Conservation (phyloP, 2,329 filamentous ascomycete species). For the Aspergillus sp. region DNA sequence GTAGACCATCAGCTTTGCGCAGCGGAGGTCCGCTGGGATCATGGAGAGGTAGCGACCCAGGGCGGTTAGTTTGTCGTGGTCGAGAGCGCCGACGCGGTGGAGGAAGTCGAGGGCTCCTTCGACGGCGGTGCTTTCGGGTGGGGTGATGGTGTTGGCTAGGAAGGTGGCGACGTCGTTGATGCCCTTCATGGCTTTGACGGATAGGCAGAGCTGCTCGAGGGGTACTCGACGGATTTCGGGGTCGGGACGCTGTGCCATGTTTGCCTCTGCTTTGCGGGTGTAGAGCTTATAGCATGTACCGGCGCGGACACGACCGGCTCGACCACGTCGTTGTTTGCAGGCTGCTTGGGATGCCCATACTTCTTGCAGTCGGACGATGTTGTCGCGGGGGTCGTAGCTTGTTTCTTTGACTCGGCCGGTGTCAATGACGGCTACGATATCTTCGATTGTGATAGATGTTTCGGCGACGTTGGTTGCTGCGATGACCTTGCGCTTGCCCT, state of each 20-base stretch:
- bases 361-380: conserved; percentile 92
- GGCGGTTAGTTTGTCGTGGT: conserved; percentile 82
- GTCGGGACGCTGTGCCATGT: conserved; percentile 86
- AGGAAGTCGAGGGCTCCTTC: conserved; percentile 80
- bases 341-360: conserved; percentile 93
- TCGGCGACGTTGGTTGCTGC: conserved; percentile 96
- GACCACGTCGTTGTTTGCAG: conserved; percentile 89
- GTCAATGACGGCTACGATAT: conserved; percentile 94
- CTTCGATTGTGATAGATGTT: conserved; percentile 97
- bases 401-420: conserved; percentile 96
- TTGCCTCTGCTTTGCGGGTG: conserved; percentile 76
- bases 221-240: conserved; percentile 93
- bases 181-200: conserved; percentile 87
- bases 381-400: conserved; percentile 85
- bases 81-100: conserved; percentile 82
- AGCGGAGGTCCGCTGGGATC: conserved; percentile 90
- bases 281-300: conserved; percentile 96
- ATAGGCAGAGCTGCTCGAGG: conserved; percentile 89
- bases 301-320: conserved; percentile 87
- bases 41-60: conserved; percentile 91
- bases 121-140: conserved; percentile 81
- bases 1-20: conserved; percentile 93
- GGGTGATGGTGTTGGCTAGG: conserved; percentile 82
- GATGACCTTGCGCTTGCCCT: conserved; percentile 85
- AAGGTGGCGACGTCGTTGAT: conserved; percentile 79